These are phyloP conservation scores for Glycine latifolia DNA, from an alignment of 306 rosid species.

Conservation along the genomic window DNA sequence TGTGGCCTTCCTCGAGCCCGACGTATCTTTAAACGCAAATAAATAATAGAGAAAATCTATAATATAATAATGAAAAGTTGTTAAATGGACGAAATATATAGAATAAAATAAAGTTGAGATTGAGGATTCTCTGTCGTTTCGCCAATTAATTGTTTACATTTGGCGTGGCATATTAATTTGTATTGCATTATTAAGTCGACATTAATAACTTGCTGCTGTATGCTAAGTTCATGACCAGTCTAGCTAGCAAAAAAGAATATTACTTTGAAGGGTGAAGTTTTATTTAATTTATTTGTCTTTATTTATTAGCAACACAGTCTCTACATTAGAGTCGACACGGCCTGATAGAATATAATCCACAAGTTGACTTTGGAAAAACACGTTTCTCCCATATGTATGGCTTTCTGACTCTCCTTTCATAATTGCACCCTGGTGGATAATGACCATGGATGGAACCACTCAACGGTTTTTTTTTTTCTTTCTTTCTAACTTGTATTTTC, in stretches of 20 bases:
- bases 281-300: too few species aligned
- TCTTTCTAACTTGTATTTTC: too few species aligned
- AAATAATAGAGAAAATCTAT: neutral
- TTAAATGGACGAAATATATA: too few species aligned
- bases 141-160: neutral
- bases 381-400: neutral
- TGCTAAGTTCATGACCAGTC: neutral
- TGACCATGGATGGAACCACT: too few species aligned
- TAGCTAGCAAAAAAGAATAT: slow-evolving; percentile 21
- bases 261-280: too few species aligned
- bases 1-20: slow-evolving; percentile 31
- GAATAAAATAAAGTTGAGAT: too few species aligned
- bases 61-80: neutral
- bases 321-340: slow-evolving; percentile 16
- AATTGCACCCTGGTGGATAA: too few species aligned
- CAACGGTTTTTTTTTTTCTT: too few species aligned
- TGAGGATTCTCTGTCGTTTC: too few species aligned
- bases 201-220: too few species aligned
- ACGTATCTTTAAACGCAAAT: neutral
- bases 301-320: neutral
- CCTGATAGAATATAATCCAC: neutral
- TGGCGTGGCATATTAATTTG: too few species aligned
- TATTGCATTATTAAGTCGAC: too few species aligned
- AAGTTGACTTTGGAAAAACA: slow-evolving; percentile 36
- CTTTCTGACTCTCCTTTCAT: neutral